Evolutionary conservation across 805 yeast species (phyloP).

Genomic region (Candida berthetii): DNA sequence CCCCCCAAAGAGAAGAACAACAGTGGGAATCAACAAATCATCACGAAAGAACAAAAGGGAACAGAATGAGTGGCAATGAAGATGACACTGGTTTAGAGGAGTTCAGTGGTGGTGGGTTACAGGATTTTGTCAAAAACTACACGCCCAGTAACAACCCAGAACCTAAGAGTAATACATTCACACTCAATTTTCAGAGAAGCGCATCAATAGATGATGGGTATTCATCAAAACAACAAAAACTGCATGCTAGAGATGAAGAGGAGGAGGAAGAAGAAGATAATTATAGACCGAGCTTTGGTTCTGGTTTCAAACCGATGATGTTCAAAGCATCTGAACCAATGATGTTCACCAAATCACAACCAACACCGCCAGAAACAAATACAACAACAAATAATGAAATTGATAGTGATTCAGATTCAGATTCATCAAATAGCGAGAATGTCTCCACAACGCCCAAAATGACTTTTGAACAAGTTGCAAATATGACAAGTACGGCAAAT

Average conservation of each 20-base stretch:
- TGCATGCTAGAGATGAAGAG: slow-evolving; percentile 19
- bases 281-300: not conserved
- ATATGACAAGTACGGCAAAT: not conserved
- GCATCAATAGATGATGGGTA: too few relatives aligned
- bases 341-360: slow-evolving; percentile 9
- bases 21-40: too few relatives aligned
- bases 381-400: not conserved
- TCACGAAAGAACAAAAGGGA: too few relatives aligned
- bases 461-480: not conserved
- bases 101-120: not conserved
- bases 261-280: slow-evolving; percentile 4
- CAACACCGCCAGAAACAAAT: not conserved
- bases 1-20: slow-evolving; percentile 7
- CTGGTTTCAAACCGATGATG: slow-evolving; percentile 2
- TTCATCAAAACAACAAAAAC: not conserved
- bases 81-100: slow-evolving; percentile 12
- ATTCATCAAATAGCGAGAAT: slow-evolving; percentile 22
- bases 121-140: not conserved
- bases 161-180: too few relatives aligned
- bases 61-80: slow-evolving; percentile 2
- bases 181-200: too few relatives aligned
- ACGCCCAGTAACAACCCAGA: too few relatives aligned
- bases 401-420: not conserved
- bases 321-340: not conserved
- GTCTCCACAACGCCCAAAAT: not conserved